Percentiles rank a stretch among this genome's conserved stretches.
Conservation (phyloP, 2,329 filamentous ascomycete species). For the Aspergillus alliaceus region DNA sequence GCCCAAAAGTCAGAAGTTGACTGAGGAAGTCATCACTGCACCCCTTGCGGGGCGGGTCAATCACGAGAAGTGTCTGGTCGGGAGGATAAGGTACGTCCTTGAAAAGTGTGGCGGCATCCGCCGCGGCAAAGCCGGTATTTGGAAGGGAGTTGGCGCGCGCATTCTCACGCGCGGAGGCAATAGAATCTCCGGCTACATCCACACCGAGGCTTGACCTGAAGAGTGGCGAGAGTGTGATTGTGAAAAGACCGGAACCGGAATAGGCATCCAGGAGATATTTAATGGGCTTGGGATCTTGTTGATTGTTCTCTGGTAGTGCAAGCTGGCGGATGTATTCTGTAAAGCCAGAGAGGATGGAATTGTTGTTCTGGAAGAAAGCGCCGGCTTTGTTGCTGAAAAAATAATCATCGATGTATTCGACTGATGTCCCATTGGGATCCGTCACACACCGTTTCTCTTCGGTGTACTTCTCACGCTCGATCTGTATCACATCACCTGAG, state of each 20-base stretch:
- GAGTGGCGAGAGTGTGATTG: slow-evolving; percentile 81
- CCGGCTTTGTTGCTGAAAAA: slow-evolving; percentile 89
- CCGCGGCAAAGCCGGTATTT: slow-evolving; percentile 81
- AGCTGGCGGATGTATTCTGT: slow-evolving; percentile 82
- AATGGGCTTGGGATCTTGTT: slow-evolving; percentile 50
- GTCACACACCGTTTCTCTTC: slow-evolving; percentile 89
- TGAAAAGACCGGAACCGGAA: slow-evolving; percentile 96
- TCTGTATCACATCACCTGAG: slow-evolving; percentile 50
- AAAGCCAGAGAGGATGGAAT: slow-evolving; percentile 87
- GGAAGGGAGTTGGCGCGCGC: slow-evolving; percentile 73
- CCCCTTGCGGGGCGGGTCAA: slow-evolving; percentile 95
- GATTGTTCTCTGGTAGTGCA: slow-evolving; percentile 59
- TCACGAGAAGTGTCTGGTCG: slow-evolving; percentile 85
- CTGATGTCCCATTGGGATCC: slow-evolving; percentile 76
- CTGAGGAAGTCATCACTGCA: slow-evolving; percentile 81
- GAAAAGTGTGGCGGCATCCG: slow-evolving; percentile 84
- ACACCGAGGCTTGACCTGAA: slow-evolving; percentile 83
- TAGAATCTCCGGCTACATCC: slow-evolving; percentile 79
- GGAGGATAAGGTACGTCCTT: slow-evolving; percentile 69
- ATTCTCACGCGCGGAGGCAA: slow-evolving; percentile 75
- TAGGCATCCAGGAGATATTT: slow-evolving; percentile 96
- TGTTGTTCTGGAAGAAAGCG: slow-evolving; percentile 99
- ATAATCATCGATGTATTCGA: slow-evolving; percentile 84
- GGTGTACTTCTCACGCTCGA: slow-evolving; percentile 60
- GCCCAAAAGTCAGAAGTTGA: slow-evolving; percentile 77